Base-by-base conservation (phyloP, 2,329 filamentous ascomycete species). In the Biscogniauxia sp. region DNA sequence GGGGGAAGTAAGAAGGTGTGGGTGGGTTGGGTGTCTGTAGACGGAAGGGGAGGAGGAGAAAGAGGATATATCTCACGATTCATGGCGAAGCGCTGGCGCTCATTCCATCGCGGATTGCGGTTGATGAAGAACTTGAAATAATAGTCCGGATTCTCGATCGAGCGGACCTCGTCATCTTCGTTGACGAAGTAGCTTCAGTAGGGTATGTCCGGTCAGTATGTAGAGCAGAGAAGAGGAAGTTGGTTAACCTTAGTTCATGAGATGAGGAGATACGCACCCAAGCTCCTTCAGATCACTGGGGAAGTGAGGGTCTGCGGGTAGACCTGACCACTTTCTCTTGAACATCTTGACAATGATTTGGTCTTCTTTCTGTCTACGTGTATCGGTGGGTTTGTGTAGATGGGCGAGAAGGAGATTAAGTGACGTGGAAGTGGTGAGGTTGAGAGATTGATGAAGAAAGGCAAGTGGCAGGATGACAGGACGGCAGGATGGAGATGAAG, bases 111-210 rank as follows among this genome's bases (percentile, higher is more conserved):
- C n/a, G 84, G 79, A 74, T 92, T 93, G 67, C 85, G 87, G 72
- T 84, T 89, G 57, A 90, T 75, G 72, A 87, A 88, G 80, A 84
- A 97, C 67, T 91, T 84, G 79, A 92, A 96, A 71, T 88, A 88
- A 65, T 83, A 79, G 26, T 88, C 82, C 0, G 89, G 87, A 41
- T 92, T 78, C 20, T 83, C 78, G 58, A 91, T 88, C 62, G 82
- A 87, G 54, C 90, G 87, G 63, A 97, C 84, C 69, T 94, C 86
- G 66, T 94, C 91, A 0, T 87, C 75, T 0, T 88, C 82, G 67
- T 91, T 93, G 76, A 96, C 76, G 72, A 91, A 93, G 76, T 93
- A 96, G 51, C 92, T 93, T 61, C 20, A 7, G 23, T 23, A 20
- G 56, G 32, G 19, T 51, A 45, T 45, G 25, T n/a, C 26, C 51